A percentile compares a stretch with the other conserved stretches of the same genome.
These are phyloP conservation scores for Capsicum baccatum DNA, from an alignment of 257 asterid species.

Conservation along the genomic window DNA sequence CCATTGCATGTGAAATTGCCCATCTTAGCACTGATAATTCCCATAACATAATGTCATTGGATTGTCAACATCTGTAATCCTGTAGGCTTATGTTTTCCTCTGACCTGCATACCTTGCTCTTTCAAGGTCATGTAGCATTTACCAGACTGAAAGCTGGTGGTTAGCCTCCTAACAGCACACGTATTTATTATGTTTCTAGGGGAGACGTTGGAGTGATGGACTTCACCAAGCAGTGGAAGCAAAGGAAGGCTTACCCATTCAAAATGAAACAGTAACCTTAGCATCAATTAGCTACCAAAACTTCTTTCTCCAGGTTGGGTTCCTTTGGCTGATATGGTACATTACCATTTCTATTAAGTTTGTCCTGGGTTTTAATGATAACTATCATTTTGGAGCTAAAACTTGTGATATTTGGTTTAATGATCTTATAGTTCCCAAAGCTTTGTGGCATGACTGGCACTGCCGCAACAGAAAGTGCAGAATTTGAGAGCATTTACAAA, in stretches of 20 bases:
- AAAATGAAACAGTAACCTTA: conserved; percentile 94
- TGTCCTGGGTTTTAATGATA: neutral
- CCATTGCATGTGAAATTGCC: neutral
- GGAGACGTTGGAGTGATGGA: conserved; percentile 99
- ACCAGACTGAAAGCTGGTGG: neutral
- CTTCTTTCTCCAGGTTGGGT: conserved; percentile 95
- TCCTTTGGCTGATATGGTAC: conserved; percentile 29
- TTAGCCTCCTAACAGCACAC: neutral
- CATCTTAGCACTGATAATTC: neutral
- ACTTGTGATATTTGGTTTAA: conserved; percentile 40
- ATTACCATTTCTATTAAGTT: conserved; percentile 8
- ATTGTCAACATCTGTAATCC: neutral
- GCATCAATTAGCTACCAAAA: conserved; percentile 99
- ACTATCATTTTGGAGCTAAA: conserved; percentile 30
- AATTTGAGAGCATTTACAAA: conserved; percentile 97
- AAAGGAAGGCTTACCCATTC: conserved; percentile 93
- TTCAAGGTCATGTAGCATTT: conserved; percentile 7
- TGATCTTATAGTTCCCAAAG: conserved; percentile 81
- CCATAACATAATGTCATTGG: neutral
- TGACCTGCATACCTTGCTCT: neutral
- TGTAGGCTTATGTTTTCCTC: conserved; percentile 24
- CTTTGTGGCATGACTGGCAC: conserved; percentile 99
- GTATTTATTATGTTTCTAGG: conserved; percentile 49
- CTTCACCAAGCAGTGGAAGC: conserved; percentile 99
- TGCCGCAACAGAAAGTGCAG: conserved; percentile 97